Conservation (phyloP, 106 monocot genomes). For the Vanilla planifolia region DNA sequence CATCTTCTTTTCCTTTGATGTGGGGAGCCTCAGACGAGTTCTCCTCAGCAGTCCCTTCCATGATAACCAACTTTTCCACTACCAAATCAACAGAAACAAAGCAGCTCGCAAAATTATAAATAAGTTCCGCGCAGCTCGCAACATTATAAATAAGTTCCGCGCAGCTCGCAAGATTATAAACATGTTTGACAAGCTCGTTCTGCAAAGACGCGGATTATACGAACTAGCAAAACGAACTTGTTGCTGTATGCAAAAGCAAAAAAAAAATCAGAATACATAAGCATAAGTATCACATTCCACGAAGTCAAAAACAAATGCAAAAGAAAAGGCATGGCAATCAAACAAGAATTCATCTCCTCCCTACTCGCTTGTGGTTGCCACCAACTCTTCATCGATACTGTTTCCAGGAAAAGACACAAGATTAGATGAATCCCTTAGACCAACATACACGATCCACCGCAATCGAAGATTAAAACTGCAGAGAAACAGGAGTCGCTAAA, state of each 20-base stretch:
- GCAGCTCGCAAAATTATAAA: neutral
- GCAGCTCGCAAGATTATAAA: too few species aligned
- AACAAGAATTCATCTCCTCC: neutral
- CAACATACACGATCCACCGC: neutral
- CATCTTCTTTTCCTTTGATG: slow-evolving; percentile 41
- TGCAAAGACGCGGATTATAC: too few species aligned
- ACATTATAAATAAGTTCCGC: too few species aligned
- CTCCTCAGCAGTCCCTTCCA: slow-evolving; percentile 60
- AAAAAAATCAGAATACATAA: neutral
- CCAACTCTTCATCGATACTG: neutral
- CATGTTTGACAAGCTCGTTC: too few species aligned
- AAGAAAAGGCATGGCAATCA: neutral
- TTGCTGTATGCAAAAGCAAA: neutral
- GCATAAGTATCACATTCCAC: neutral
- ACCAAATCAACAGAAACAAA: neutral
- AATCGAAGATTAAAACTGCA: neutral
- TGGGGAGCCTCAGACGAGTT: slow-evolving; percentile 31
- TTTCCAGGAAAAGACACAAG: too few species aligned
- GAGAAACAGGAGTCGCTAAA: neutral
- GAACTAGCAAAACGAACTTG: neutral
- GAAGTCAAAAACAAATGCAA: neutral
- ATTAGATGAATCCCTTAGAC: neutral
- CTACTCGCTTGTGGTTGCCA: too few species aligned
- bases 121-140: too few species aligned
- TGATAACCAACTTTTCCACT: neutral